Base-by-base conservation (phyloP, 768 basidiomycete species). In the Phylloporus sp. region DNA sequence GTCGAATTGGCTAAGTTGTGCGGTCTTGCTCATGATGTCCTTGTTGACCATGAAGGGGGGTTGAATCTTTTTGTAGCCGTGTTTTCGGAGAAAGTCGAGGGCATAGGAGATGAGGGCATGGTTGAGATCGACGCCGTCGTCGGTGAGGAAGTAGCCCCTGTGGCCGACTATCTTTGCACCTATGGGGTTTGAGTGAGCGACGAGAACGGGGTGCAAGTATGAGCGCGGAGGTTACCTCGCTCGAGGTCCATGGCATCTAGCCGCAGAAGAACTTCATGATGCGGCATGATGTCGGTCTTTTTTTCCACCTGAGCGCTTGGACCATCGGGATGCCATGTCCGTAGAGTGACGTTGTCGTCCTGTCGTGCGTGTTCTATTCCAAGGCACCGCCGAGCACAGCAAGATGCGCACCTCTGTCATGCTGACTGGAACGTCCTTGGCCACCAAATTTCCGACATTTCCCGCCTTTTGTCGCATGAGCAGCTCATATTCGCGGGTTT, bases 41-140 rank as follows among this genome's bases (percentile, higher is more conserved):
- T 92, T 94, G 75, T 91, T 92, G 86, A 99, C 97, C 76, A 99
- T 85, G 74, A 96, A 99, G 0, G 96, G 96, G 4, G 94, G 90
- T 65, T 94, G 91, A 40, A 98, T 80, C 70, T 95, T 97, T 72
- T 84, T 95, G 79, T 89, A 97, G 1, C 79, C 82, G 23, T 75
- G 77, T 43, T 76, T 78, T 28, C 91, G 78, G 43, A 99, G 74
- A 68, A 94, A 99, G 63, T 98, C 89, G 54, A 99, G 82, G 5
- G 91, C 93, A 59, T 98, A 97, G 39, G 84, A 79, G 67, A 98
- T 88, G 38, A 99, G 74, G 0, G 96, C 96, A 66, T 94, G 96
- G 66, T 98, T 99, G 34, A 99, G 80, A 69, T 98, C 95, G 55
- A 99, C 79, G 40, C 96, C 96, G 58, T 97, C 94, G 67, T 89